Evolutionary conservation across 2,329 filamentous ascomycete species (phyloP), one percentile per base, ranked within the genome.

Genomic region (Pseudogymnoascus sp.): DNA sequence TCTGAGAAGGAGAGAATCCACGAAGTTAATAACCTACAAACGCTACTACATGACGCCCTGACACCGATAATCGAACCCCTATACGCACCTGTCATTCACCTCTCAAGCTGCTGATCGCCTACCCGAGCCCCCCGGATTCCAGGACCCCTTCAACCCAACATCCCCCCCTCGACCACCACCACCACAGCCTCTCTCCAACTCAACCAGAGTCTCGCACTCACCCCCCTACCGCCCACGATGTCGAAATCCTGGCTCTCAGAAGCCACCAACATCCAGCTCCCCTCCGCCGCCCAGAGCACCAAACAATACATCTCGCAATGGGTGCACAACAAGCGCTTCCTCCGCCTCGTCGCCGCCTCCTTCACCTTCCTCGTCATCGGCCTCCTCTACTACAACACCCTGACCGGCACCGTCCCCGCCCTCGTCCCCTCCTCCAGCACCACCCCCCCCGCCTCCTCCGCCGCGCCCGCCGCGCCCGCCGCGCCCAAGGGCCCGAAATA

Each of bases 291-390:
- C 25, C 2, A 54, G 25, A 31, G 8, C 25, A 31, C 25, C 3
- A 54, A 54, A 31, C 48, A 54, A 54, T 54, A 31, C 48, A 54
- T 54, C 48, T 54, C 48, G n/a, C 48, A 54, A 19, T 54, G 48
- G 48, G 8, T 23, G 0, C 48, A 54, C 48, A 54, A 54, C 16
- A 54, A 54, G 48, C 48, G 48, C 25, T 54, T 54, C 48, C 25
- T 54, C 48, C 48, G 48, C n/a, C 48, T 54, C 25, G 48, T 54
- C 48, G 48, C 48, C 25, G 48, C 48, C 7, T n/a, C 48, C 23
- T 54, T 54, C 48, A 54, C 48, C 48, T 54, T 54, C 48, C 3
- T 54, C 48, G 48, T 54, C 48, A 4, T 54, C 48, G 48, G 48
- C 48, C 48, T 54, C 1, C 48, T 54, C 48, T 54, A 54, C 48